A percentile compares a stretch with the other conserved stretches of the same genome.
Conservation (phyloP, 257 asterid genomes). For the Scutellaria barbata region DNA sequence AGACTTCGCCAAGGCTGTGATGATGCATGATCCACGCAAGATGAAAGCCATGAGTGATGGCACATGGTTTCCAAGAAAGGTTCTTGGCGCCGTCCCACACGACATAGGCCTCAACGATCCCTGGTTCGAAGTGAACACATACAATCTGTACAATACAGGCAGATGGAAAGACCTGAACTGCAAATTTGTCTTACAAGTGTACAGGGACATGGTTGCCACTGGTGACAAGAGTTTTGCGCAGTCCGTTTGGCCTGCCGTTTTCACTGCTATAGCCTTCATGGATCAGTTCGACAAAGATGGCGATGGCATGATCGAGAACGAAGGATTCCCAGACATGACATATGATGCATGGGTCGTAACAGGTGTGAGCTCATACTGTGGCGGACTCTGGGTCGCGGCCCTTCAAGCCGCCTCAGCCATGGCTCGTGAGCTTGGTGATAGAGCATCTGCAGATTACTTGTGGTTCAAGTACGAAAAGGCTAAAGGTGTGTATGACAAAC, state of each 20-base stretch:
- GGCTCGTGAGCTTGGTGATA: slow-evolving; percentile 70
- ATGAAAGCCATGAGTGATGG: slow-evolving; percentile 60
- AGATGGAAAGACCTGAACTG: slow-evolving; percentile 91
- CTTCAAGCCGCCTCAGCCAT: slow-evolving; percentile 81
- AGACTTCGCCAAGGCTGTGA: slow-evolving; percentile 80
- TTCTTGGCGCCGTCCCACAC: slow-evolving; percentile 87
- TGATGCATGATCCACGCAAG: slow-evolving; percentile 79
- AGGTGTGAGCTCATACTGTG: slow-evolving; percentile 77
- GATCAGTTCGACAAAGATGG: slow-evolving; percentile 81
- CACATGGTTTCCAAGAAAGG: slow-evolving; percentile 58
- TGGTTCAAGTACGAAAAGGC: slow-evolving; percentile 72
- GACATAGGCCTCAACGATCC: slow-evolving; percentile 85
- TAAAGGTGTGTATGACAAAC: slow-evolving; percentile 52
- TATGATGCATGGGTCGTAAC: slow-evolving; percentile 74
- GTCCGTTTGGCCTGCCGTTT: slow-evolving; percentile 89
- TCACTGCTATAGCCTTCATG: slow-evolving; percentile 79
- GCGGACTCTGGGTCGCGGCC: slow-evolving; percentile 88
- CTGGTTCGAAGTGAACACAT: slow-evolving; percentile 79
- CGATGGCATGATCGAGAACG: slow-evolving; percentile 89
- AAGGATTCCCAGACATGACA: slow-evolving; percentile 81
- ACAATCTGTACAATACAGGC: slow-evolving; percentile 66
- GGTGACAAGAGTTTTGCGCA: slow-evolving; percentile 66
- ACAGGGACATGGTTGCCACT: slow-evolving; percentile 71
- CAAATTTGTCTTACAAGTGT: slow-evolving; percentile 80
- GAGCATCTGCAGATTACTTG: slow-evolving; percentile 59